These are phyloP conservation scores for Amborella trichopoda DNA, from an alignment of 164 flowering plant species.

Conservation along the genomic window DNA sequence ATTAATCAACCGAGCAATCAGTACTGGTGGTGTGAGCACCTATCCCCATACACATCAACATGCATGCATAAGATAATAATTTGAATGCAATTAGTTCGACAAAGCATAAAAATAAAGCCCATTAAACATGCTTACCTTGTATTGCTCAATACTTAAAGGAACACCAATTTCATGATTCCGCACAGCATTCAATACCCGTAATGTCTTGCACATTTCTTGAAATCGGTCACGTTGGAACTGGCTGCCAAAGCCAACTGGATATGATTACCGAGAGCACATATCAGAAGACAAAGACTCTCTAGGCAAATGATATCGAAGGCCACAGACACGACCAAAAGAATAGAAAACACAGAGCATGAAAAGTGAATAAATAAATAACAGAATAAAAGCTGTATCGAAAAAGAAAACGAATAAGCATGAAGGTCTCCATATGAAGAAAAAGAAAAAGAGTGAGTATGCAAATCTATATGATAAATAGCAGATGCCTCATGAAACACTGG, in stretches of 20 bases:
- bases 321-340: too few relatives aligned
- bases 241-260: slow-evolving; percentile 97
- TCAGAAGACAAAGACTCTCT: slow-evolving; percentile 34
- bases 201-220: slow-evolving; percentile 76
- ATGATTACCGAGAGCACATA: slow-evolving; percentile 50
- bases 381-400: too few relatives aligned
- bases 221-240: slow-evolving; percentile 74
- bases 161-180: slow-evolving; percentile 77
- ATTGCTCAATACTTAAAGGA: slow-evolving; percentile 90
- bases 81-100: slow-evolving; percentile 3
- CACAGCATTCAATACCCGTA: slow-evolving; percentile 92
- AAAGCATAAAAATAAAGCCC: not conserved
- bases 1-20: slow-evolving; percentile 83
- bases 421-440: too few relatives aligned
- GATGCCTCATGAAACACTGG: too few relatives aligned
- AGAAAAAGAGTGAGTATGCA: too few relatives aligned
- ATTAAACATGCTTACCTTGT: slow-evolving; percentile 42
- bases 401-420: too few relatives aligned
- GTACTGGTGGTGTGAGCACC: slow-evolving; percentile 83
- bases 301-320: too few relatives aligned
- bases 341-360: too few relatives aligned
- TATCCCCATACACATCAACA: slow-evolving; percentile 19
- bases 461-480: too few relatives aligned
- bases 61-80: slow-evolving; percentile 4
- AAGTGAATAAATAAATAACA: too few relatives aligned